Evolutionary conservation across 345 rosid genomes (phyloP).

Genomic region (Linum tenue): DNA sequence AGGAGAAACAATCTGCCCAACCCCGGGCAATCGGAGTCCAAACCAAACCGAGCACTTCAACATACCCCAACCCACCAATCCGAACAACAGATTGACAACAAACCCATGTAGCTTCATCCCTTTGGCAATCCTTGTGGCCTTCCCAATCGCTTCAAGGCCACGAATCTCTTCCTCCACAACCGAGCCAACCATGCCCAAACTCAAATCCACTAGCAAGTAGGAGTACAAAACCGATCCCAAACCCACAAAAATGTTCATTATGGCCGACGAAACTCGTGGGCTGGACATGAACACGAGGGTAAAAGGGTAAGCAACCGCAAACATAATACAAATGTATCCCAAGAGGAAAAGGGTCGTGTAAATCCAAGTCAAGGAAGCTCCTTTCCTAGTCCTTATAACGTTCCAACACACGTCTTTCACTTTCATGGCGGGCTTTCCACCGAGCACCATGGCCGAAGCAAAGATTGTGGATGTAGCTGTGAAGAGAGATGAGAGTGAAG

Average conservation of each 20-base stretch:
- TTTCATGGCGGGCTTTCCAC: slow-evolving; percentile 15
- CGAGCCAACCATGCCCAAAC: slow-evolving; percentile 42
- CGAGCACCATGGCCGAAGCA: slow-evolving; percentile 26
- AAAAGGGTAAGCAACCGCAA: slow-evolving; percentile 12
- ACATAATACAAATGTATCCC: slow-evolving; percentile 27
- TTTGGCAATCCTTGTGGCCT: slow-evolving; percentile 46
- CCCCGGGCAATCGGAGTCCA: not conserved
- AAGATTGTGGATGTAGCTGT: slow-evolving; percentile 23
- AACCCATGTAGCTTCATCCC: slow-evolving; percentile 39
- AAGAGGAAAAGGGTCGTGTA: slow-evolving; percentile 25
- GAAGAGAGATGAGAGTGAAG: slow-evolving; percentile 17
- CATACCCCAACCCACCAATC: slow-evolving; percentile 10
- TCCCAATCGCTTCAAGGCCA: slow-evolving; percentile 48
- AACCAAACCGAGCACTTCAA: not conserved
- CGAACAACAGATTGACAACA: slow-evolving; percentile 30
- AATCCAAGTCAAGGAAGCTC: slow-evolving; percentile 34
- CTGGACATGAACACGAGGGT: slow-evolving; percentile 8
- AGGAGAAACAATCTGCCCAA: not conserved
- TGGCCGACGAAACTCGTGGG: not conserved
- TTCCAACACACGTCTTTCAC: slow-evolving; percentile 19
- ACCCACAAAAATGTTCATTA: not conserved
- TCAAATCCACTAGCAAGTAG: slow-evolving; percentile 41
- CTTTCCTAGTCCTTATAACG: slow-evolving; percentile 25
- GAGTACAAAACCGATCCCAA: slow-evolving; percentile 17
- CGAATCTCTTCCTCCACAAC: slow-evolving; percentile 33